Evolutionary conservation across 2,329 filamentous ascomycete species (phyloP).

Genomic region (Fusarium sp.): DNA sequence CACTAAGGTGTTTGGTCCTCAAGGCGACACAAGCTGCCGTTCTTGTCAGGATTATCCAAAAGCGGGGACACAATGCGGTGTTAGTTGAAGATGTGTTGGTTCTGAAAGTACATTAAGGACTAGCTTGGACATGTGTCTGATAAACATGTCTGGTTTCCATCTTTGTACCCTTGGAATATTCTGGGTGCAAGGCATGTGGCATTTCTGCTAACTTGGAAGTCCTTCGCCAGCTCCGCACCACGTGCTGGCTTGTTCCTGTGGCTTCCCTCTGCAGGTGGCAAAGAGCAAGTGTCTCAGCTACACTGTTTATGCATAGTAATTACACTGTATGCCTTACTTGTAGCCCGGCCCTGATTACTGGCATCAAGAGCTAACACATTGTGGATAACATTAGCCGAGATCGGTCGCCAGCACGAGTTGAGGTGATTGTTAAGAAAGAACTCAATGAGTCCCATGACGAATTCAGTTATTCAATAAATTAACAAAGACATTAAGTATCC

Average conservation of each 20-base stretch:
- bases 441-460: background rate
- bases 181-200: background rate
- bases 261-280: background rate
- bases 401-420: background rate
- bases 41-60: background rate
- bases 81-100: background rate
- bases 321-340: background rate
- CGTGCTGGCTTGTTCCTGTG: background rate
- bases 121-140: background rate
- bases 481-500: background rate
- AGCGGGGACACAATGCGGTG: background rate
- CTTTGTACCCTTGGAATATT: background rate
- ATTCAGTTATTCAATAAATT: background rate
- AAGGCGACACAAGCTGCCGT: background rate
- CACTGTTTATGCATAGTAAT: background rate
- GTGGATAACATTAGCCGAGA: background rate
- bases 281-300: background rate
- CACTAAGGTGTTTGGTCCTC: background rate
- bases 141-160: background rate
- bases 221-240: background rate
- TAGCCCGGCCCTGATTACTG: background rate
- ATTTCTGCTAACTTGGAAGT: background rate
- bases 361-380: background rate
- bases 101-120: background rate
- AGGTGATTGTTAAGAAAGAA: background rate